These are phyloP conservation scores for Jatropha podagrica DNA, from an alignment of 441 rosid species.

Conservation along the genomic window DNA sequence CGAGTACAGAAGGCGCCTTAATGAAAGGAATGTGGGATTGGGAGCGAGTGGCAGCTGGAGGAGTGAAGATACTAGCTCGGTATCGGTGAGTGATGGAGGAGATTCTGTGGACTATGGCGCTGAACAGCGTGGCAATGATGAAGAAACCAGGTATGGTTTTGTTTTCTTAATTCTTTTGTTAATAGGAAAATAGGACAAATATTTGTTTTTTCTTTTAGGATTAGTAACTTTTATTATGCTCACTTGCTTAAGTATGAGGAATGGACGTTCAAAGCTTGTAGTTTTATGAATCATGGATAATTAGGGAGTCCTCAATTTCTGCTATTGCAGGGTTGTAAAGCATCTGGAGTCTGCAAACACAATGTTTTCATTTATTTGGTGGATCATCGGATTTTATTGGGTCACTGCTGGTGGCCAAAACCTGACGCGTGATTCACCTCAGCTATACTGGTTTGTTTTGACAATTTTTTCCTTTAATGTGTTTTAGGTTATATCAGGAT, in stretches of 20 bases:
- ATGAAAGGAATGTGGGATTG: constrained; percentile 28
- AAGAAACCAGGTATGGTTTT: constrained; percentile 44
- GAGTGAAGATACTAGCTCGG: constrained; percentile 32
- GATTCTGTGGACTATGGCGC: constrained; percentile 41
- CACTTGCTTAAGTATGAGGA: not conserved
- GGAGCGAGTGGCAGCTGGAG: constrained; percentile 23
- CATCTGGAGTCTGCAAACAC: constrained; percentile 84
- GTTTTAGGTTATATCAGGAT: constrained; percentile 1
- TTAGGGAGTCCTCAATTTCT: not conserved
- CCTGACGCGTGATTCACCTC: constrained; percentile 58
- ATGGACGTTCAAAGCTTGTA: not conserved
- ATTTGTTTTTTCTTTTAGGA: not conserved
- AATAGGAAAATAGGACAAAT: not conserved
- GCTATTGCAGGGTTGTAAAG: constrained; percentile 52
- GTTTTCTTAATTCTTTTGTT: not conserved
- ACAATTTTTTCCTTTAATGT: not conserved
- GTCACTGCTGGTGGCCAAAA: constrained; percentile 76
- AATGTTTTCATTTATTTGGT: constrained; percentile 88
- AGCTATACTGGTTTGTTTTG: constrained; percentile 76
- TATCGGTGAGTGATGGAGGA: constrained; percentile 43
- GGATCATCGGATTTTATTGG: constrained; percentile 93
- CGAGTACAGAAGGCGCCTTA: constrained; percentile 63
- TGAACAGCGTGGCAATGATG: constrained; percentile 36
- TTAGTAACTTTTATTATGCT: not conserved
- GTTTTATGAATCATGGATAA: not conserved